These are phyloP conservation scores for Cutaneotrichosporon cutaneum DNA, from an alignment of 1,284 basidiomycete genomes.

Conservation along the genomic window DNA sequence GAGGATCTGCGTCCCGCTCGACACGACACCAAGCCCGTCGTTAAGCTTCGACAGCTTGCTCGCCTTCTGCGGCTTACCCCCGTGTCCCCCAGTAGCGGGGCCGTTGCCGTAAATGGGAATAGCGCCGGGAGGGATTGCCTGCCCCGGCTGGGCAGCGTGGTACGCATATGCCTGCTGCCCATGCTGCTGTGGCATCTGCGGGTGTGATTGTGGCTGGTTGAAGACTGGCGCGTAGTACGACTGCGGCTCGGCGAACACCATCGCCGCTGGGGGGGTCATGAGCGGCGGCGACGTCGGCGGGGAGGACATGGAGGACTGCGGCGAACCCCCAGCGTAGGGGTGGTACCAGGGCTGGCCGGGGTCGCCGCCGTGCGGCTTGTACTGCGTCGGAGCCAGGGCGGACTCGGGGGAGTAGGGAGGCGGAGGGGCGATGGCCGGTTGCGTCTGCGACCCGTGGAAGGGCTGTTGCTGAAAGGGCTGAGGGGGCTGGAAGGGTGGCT, in stretches of 20 bases:
- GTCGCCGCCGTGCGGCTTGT: neutral
- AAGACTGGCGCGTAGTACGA: neutral
- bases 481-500: too few relatives aligned
- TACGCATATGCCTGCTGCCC: neutral
- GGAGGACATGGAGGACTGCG: neutral
- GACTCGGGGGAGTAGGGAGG: neutral
- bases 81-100: neutral
- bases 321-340: neutral
- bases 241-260: neutral
- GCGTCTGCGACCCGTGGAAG: neutral
- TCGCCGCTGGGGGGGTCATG: neutral
- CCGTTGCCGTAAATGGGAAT: neutral
- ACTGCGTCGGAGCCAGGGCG: neutral
- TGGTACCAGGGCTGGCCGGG: neutral
- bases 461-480: too few relatives aligned
- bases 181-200: neutral
- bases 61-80: neutral
- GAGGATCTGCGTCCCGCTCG: neutral
- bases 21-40: neutral
- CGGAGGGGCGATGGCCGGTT: neutral
- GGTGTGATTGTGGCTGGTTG: neutral
- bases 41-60: neutral
- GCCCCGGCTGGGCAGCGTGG: neutral
- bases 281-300: neutral
- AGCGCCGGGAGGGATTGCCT: neutral